Conservation (phyloP, 768 basidiomycete genomes). For the Termitomyces sp. region DNA sequence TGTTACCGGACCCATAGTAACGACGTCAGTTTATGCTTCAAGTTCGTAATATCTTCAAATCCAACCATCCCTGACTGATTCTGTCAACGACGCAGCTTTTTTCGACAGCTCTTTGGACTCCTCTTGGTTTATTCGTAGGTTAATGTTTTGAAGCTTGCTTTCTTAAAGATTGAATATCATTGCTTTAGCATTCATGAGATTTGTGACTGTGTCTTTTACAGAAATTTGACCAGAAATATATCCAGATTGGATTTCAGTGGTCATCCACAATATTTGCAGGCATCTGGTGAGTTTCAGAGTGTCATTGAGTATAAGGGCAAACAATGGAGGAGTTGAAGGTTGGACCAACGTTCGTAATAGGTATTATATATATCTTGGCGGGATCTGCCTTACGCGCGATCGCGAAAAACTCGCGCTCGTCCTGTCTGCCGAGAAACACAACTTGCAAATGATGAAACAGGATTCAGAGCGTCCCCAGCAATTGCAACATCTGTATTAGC, state of each 20-base stretch:
- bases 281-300: constrained; percentile 25
- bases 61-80: neutral
- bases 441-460: too few relatives aligned
- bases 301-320: constrained; percentile 17
- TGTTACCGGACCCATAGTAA: constrained; percentile 34
- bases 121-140: constrained; percentile 35
- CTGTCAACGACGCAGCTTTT: constrained; percentile 22
- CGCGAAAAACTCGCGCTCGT: too few relatives aligned
- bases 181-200: constrained; percentile 26
- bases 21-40: constrained; percentile 36
- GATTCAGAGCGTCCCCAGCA: too few relatives aligned
- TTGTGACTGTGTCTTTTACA: neutral
- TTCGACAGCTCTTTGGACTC: constrained; percentile 33
- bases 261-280: constrained; percentile 33
- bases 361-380: neutral
- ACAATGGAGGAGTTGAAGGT: constrained; percentile 26
- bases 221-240: neutral
- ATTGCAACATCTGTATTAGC: too few relatives aligned
- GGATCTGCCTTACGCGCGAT: too few relatives aligned
- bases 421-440: too few relatives aligned
- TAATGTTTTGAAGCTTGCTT: neutral
- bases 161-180: neutral
- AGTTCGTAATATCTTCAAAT: constrained; percentile 17
- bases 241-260: constrained; percentile 35
- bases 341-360: constrained; percentile 19